Evolutionary conservation across 306 rosid genomes (phyloP).

Genomic region (Quercus alba): DNA sequence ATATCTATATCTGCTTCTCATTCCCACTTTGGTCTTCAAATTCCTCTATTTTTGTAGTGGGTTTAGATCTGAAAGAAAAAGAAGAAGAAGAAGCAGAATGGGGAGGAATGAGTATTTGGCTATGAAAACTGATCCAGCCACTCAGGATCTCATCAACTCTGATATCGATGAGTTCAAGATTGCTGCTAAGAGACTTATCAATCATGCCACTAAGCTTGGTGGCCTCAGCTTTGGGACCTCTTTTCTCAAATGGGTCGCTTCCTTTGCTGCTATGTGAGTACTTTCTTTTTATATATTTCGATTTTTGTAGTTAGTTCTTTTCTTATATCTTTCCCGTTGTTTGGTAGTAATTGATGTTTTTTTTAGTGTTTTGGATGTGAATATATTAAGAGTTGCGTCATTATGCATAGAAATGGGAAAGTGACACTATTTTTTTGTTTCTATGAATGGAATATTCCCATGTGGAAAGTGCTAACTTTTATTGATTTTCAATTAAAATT

Average conservation of each 20-base stretch:
- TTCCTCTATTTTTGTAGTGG: background rate
- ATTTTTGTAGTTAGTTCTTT: background rate
- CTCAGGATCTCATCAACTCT: constrained; percentile 32
- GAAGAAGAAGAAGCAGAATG: constrained; percentile 14
- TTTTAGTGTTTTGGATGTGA: background rate
- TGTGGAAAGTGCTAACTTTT: background rate
- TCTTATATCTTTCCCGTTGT: background rate
- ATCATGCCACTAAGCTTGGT: constrained; percentile 43
- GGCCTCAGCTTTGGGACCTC: constrained; percentile 45
- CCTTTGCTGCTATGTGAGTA: constrained; percentile 56
- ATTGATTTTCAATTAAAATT: background rate
- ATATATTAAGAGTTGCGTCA: background rate
- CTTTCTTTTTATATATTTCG: background rate
- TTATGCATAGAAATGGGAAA: background rate
- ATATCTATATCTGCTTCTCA: background rate
- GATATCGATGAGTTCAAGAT: constrained; percentile 46
- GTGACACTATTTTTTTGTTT: background rate
- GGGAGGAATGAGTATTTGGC: constrained; percentile 45
- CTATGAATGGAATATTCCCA: background rate
- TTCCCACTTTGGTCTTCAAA: background rate
- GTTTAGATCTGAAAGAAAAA: background rate
- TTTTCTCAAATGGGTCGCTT: constrained; percentile 59
- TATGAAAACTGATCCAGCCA: constrained; percentile 36
- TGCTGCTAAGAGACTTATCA: constrained; percentile 41
- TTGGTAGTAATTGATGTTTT: background rate